Conservation (phyloP, 495 filamentous ascomycete genomes). For the Tuber aestivum region DNA sequence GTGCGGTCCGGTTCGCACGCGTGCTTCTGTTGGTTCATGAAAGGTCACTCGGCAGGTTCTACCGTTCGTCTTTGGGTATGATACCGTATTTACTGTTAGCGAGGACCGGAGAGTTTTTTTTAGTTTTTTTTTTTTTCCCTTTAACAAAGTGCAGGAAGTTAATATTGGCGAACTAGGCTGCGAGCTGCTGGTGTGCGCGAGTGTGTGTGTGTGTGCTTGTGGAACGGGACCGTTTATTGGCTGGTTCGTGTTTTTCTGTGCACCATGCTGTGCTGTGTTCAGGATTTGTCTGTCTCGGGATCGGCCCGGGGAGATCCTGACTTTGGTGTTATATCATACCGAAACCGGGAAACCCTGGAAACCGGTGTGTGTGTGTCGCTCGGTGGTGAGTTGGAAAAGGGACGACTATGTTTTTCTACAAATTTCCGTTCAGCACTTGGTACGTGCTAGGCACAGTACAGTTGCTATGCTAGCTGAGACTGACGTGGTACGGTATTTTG, state of each 20-base stretch:
- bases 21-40: neutral
- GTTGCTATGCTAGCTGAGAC: too few relatives aligned
- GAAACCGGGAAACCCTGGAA: too few relatives aligned
- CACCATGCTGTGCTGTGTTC: too few relatives aligned
- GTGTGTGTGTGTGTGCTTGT: too few relatives aligned
- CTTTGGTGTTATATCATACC: neutral
- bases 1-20: neutral
- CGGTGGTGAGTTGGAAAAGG: neutral
- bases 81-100: too few relatives aligned
- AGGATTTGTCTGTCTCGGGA: neutral
- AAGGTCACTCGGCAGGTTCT: neutral
- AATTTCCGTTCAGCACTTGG: neutral
- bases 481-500: neutral
- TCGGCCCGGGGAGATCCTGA: neutral
- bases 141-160: neutral
- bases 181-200: neutral
- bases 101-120: neutral
- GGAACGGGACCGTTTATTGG: too few relatives aligned
- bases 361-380: neutral
- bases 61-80: too few relatives aligned
- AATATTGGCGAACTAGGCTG: neutral
- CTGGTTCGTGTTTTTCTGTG: too few relatives aligned
- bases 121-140: neutral
- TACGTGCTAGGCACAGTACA: neutral
- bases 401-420: neutral